Conservation (phyloP, 2,329 filamentous ascomycete species). For the Colletotrichum nymphaeae region DNA sequence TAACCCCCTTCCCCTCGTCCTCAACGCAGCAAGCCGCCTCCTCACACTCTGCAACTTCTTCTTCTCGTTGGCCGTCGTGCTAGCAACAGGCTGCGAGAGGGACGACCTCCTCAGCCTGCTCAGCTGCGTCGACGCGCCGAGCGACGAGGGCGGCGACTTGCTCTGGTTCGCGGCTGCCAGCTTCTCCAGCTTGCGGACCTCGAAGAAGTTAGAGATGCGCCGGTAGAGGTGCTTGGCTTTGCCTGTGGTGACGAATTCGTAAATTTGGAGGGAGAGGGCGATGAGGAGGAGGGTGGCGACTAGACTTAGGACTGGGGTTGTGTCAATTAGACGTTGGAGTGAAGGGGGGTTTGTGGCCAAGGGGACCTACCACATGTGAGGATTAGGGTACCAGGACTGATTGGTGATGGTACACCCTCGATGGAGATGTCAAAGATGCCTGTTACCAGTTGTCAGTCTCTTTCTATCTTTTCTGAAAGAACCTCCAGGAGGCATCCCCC, state of each 20-base stretch:
- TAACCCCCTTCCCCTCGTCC: not conserved
- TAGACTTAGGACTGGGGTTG: slow-evolving; percentile 22
- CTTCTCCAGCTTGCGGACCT: not conserved
- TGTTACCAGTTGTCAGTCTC: not conserved
- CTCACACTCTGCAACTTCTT: slow-evolving; percentile 19
- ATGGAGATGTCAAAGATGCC: slow-evolving; percentile 34
- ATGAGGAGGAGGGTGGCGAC: slow-evolving; percentile 32
- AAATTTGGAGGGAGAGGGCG: slow-evolving; percentile 29
- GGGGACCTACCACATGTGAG: slow-evolving; percentile 27
- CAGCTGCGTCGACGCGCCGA: slow-evolving; percentile 23
- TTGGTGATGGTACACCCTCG: slow-evolving; percentile 10
- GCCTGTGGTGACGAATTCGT: slow-evolving; percentile 28
- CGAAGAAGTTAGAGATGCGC: not conserved
- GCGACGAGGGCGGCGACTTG: slow-evolving; percentile 14
- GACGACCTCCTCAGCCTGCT: slow-evolving; percentile 20
- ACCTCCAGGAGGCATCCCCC: too few relatives aligned
- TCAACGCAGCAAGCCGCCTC: slow-evolving; percentile 16
- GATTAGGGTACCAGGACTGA: slow-evolving; percentile 7
- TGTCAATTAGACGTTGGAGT: too few relatives aligned
- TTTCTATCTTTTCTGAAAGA: not conserved
- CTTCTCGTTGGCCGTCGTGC: slow-evolving; percentile 5
- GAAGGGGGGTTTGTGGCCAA: not conserved
- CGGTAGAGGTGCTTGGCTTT: not conserved
- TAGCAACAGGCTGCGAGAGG: slow-evolving; percentile 7
- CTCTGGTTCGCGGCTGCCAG: not conserved